phyloP scores from a whole-genome alignment of 2,329 filamentous ascomycete genomes.

The Curvularia lunata region DNA sequence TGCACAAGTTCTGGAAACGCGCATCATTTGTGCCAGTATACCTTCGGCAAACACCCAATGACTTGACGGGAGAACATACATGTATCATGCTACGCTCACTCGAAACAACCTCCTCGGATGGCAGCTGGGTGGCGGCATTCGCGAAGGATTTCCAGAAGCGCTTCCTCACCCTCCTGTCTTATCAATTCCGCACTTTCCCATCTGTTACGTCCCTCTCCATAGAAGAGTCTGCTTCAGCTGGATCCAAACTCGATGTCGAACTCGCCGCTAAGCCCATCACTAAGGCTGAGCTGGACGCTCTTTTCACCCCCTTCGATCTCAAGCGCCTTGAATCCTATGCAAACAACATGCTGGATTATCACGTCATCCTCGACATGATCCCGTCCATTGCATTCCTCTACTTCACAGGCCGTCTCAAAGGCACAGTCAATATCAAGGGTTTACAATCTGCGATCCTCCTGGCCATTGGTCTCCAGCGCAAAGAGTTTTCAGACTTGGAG shows the following conservation, averaged over 20 bases:
- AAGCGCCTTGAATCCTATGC: constrained; percentile 95
- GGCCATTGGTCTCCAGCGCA: constrained; percentile 86
- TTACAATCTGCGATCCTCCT: constrained; percentile 87
- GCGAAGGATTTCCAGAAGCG: constrained; percentile 91
- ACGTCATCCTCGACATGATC: constrained; percentile 92
- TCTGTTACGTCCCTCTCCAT: constrained; percentile 82
- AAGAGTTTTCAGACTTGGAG: constrained; percentile 80
- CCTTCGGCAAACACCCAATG: constrained; percentile 91
- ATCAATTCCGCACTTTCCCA: constrained; percentile 86
- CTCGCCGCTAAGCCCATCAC: constrained; percentile 64
- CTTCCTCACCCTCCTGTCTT: constrained; percentile 89
- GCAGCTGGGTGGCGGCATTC: constrained; percentile 91
- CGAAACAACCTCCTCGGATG: constrained; percentile 58
- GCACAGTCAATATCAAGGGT: constrained; percentile 73
- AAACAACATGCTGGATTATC: constrained; percentile 97
- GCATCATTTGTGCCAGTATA: constrained; percentile 88
- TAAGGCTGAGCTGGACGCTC: constrained; percentile 76
- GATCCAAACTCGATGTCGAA: constrained; percentile 68
- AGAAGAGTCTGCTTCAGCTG: constrained; percentile 80
- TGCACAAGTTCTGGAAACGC: constrained; percentile 98
- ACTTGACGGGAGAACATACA: constrained; percentile 95
- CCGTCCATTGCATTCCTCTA: constrained; percentile 82
- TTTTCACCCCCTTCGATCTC: constrained; percentile 89
- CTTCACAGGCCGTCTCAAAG: constrained; percentile 77
- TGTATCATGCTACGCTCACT: constrained; percentile 95